Base-by-base conservation (phyloP, 768 basidiomycete species). In the Rhodotorula graminis region DNA sequence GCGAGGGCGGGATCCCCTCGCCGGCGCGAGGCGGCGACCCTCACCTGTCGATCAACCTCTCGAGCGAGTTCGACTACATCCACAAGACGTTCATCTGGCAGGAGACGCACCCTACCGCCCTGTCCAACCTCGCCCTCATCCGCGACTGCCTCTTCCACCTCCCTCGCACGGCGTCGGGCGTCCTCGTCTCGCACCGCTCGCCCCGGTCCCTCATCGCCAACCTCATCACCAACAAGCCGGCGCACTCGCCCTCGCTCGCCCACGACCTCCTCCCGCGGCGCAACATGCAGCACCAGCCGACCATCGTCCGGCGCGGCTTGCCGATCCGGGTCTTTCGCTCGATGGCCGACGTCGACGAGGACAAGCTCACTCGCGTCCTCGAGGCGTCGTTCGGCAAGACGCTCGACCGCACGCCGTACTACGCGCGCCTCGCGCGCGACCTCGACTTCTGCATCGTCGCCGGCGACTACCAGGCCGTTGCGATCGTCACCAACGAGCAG, bases 131-230 rank as follows among this genome's bases (percentile, higher is more conserved):
- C 21, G 81, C 87, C 14, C 85, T 99, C 52, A 90, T 96, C 18
- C 87, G 87, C 47, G 89, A 87, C 50, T 99, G 96, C 80, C 85
- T 99, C 53, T 83, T 85, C 4, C 90, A 92, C 81, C 96, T 99
- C 91, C 96, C 96, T 2, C 86, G 90, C 14, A 86, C 90, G 6
- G 92, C 95, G 3, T 96, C 93, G 25, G 96, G 93, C 21, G 85
- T 98, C 75, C 90, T 99, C 88, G 96, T 98, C 61, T 95, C 93
- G 23, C 96, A 99, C 82, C 91, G 93, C 62, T 95, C 93, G 2
- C 91, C 93, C 0, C 92, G 91, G 72, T 92, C 92, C 5, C 87
- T 99, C 72, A 98, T 99, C 77, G 95, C 88, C 59, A 98, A 98
- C 82, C 86, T 99, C 40, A 94, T 99, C 79, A 99, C 95, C 46